Evolutionary conservation across 1,284 basidiomycete species (phyloP).

Genomic region (Ustilago crameri): DNA sequence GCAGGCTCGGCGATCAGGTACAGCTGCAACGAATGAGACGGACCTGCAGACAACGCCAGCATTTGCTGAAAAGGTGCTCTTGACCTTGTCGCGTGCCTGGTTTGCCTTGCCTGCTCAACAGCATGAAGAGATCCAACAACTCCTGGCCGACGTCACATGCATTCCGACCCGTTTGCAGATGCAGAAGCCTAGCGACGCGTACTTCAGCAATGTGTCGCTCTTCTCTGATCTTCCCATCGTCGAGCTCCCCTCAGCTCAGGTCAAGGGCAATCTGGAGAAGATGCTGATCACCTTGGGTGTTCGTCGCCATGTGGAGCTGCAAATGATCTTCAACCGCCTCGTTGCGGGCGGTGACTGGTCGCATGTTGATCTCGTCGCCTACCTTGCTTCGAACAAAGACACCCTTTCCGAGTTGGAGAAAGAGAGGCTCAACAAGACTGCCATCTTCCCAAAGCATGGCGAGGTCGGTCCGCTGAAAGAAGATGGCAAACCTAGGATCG

Average conservation of each 20-base stretch:
- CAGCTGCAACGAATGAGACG: conserved; percentile 69
- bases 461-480: conserved; percentile 56
- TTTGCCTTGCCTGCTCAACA: conserved; percentile 75
- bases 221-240: conserved; percentile 86
- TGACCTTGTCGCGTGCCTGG: conserved; percentile 81
- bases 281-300: conserved; percentile 83
- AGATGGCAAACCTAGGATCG: conserved; percentile 52
- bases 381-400: conserved; percentile 83
- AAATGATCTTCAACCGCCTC: conserved; percentile 70
- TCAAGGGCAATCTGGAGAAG: conserved; percentile 83
- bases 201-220: conserved; percentile 86
- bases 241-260: conserved; percentile 75
- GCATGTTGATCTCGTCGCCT: conserved; percentile 68
- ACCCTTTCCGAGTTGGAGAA: conserved; percentile 78
- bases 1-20: conserved; percentile 66
- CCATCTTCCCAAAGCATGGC: conserved; percentile 79
- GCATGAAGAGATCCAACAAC: conserved; percentile 74
- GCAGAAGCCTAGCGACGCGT: conserved; percentile 79
- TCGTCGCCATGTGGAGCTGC: conserved; percentile 81
- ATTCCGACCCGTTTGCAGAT: conserved; percentile 87
- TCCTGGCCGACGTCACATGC: conserved; percentile 77
- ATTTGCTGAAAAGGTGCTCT: conserved; percentile 86
- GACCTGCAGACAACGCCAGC: conserved; percentile 77
- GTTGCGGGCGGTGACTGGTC: conserved; percentile 70
- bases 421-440: conserved; percentile 79